These are phyloP conservation scores for Kwoniella mangroviensis DNA, from an alignment of 768 basidiomycete species.

Conservation along the genomic window DNA sequence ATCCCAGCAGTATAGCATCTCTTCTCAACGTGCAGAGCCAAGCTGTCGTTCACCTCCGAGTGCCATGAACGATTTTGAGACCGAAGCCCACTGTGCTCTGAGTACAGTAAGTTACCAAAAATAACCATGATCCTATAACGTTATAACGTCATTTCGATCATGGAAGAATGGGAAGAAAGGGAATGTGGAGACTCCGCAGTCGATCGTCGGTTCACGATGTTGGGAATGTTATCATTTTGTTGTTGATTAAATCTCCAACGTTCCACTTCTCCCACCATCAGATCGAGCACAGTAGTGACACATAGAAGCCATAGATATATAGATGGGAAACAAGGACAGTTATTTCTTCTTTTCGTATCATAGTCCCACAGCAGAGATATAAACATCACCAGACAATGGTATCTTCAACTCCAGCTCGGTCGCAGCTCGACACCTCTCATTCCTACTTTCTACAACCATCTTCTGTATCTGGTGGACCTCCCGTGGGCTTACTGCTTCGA, in stretches of 20 bases:
- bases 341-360: neutral
- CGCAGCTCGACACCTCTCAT: conserved; percentile 31
- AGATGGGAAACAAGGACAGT: neutral
- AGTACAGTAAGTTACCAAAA: neutral
- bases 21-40: too few species aligned
- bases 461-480: conserved; percentile 61
- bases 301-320: conserved; percentile 1
- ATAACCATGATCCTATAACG: neutral
- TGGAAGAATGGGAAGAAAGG: neutral
- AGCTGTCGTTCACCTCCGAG: too few species aligned
- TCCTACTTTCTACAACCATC: conserved; percentile 36
- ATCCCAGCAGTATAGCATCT: too few species aligned
- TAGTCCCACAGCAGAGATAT: neutral
- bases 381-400: neutral
- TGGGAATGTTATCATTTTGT: neutral
- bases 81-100: too few species aligned
- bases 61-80: too few species aligned
- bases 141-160: conserved; percentile 11
- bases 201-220: conserved; percentile 4
- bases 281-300: neutral
- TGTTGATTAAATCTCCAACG: neutral
- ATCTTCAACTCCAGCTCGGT: neutral
- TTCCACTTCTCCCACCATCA: neutral
- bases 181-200: conserved; percentile 7
- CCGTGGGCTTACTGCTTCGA: conserved; percentile 71